Evolutionary conservation across 306 rosid genomes (phyloP), one percentile per base, ranked within the genome.

Genomic region (Prinsepia uniflora): DNA sequence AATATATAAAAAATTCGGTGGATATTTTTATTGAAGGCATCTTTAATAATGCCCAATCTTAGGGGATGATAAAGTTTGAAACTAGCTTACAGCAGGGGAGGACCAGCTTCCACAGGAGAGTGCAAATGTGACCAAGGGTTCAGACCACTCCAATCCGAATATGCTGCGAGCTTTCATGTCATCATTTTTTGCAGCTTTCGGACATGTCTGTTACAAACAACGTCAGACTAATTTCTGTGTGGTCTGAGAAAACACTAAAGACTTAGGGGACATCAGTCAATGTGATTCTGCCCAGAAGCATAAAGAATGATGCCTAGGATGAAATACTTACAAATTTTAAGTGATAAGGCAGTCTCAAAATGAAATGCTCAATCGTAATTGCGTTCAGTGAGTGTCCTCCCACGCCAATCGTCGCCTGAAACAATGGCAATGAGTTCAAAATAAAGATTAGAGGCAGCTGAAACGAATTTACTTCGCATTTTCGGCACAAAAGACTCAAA

Each of bases 31-130:
- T n/a, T n/a, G n/a, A n/a, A n/a, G n/a, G n/a, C n/a, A n/a, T n/a
- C n/a, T n/a, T n/a, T n/a, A n/a, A n/a, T n/a, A n/a, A n/a, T n/a
- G n/a, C n/a, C n/a, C n/a, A n/a, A n/a, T 2, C 2, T 24, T 0
- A 24, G 30, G 30, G 30, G 30, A 24, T 24, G 15, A 6, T 55
- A 55, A 20, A 54, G 15, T 66, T 34, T n/a, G 61, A 67, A 78
- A 60, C 47, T 50, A 77, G 79, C 96, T 83, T 89, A 94, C 98
- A 3, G 97, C 96, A 45, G 97, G 98, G 68, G 98, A 94, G 72
- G 96, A 94, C 98, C 98, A 90, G 79, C 98, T 90, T 84, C 96
- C 98, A 47, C 98, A 94, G 30, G 97, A 87, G 75, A 94, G 98
- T 44, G 98, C 96, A 74, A 94, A 94, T 67, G 98, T 94, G 58